Evolutionary conservation across 371 early-diverging fungal species (phyloP), one percentile per base, ranked within the genome.

Genomic region (Astathelohania contejeani): DNA sequence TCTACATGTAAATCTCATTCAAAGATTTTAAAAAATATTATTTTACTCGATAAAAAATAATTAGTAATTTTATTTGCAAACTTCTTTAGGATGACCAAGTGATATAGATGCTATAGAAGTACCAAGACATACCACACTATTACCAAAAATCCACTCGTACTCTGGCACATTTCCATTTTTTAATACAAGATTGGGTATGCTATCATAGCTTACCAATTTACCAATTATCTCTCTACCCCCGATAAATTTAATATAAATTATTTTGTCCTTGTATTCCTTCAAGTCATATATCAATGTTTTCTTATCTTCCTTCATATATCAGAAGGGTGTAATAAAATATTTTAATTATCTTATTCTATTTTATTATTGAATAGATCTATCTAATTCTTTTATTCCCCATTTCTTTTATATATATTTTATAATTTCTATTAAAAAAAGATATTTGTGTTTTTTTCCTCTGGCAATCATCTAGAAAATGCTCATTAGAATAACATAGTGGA

Each of bases 391-490:
- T n/a, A n/a, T n/a, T n/a, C n/a, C n/a, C n/a, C n/a, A n/a, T n/a
- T n/a, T n/a, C n/a, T n/a, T n/a, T n/a, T n/a, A 32, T 32, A 32
- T 32, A 32, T 7, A 32, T 22, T 45, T 23, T 49, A 35, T 20
- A 56, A 37, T 56, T 26, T n/a, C 20, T 24, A 25, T 14, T 35
- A 49, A 56, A 56, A 28, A 56, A 49, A 28, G 49, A 49, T 19
- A 39, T 22, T 40, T 49, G 47, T 4, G 12, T 40, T 39, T 43
- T 37, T 47, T 29, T 56, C 4, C 12, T n/a, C n/a, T 18, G 38
- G 18, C 57, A 56, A 49, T 56, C 57, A 49, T 56, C 57, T 7
- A 56, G 12, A 38, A 56, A 56, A 38, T 56, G 57, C 2, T 49
- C 25, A 3, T 12, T 48, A 49, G 24, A 32, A 3, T 6, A 27